Conservation (phyloP, 345 rosid species). For the Lepidium sativum region DNA sequence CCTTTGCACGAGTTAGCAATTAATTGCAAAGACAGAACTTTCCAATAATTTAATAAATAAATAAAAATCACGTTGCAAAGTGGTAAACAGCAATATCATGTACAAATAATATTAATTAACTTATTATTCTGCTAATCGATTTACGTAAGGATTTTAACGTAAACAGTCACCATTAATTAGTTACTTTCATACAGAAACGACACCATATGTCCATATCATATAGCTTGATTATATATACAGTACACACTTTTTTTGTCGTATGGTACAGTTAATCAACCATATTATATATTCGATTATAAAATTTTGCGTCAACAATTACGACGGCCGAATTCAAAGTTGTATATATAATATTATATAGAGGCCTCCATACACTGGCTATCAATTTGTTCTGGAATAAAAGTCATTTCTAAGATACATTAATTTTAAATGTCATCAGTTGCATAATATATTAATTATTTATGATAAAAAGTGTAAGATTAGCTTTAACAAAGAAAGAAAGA, state of each 20-base stretch:
- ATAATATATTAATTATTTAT: not conserved
- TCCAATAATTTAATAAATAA: not conserved
- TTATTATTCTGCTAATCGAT: not conserved
- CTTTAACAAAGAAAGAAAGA: too few species aligned
- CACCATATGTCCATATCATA: not conserved
- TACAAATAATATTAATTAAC: too few species aligned
- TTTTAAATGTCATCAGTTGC: too few species aligned
- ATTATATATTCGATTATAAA: not conserved
- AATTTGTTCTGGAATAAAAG: too few species aligned
- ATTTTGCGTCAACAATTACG: too few species aligned
- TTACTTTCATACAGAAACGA: not conserved
- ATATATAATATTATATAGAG: too few species aligned
- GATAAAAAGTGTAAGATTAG: too few species aligned
- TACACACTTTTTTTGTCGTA: not conserved
- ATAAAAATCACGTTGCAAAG: not conserved
- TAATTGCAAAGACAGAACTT: not conserved
- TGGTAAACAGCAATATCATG: too few species aligned
- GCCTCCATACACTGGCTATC: too few species aligned
- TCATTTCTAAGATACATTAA: too few species aligned
- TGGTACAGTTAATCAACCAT: not conserved
- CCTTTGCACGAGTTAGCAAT: not conserved
- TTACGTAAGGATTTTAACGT: not conserved
- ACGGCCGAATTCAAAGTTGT: too few species aligned
- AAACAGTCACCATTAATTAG: not conserved
- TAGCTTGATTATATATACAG: too few species aligned